Base-by-base conservation (phyloP, 1,284 basidiomycete species). In the Irpex lacteus region DNA sequence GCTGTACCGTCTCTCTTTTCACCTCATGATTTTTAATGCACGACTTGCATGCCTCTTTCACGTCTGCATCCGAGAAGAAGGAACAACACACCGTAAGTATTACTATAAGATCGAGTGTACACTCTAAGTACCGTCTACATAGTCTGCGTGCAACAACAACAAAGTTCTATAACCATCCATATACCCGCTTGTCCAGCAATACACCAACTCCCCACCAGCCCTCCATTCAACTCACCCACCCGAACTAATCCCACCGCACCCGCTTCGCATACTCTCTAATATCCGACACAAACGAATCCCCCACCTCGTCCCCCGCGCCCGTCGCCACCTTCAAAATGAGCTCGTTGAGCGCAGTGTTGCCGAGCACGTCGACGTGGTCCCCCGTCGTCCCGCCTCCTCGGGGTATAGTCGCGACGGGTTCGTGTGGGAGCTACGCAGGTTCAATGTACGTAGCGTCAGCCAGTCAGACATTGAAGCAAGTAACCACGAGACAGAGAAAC, bases 311-410 rank as follows among this genome's bases (percentile, higher is more conserved):
- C 11, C 85, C 88, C 6, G 79, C 85, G 0, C 95, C 95, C 3
- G 92, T 90, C 26, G 89, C 95, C 13, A 96, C 88, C 74, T 95
- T 91, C 32, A 98, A 77, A 56, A 99, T 86, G n/a, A 97, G 89
- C 73, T 96, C 91, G 74, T 98, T 99, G 62, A 98, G 75, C 6
- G 87, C 84, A 0, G 88, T 90, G 19, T 94, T 91, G 2, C 98
- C 97, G 18, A 99, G 83, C 64, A 99, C 91, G 77, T 99, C 97
- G 40, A 99, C 90, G 71, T 98, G 96, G 73, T 96, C 94, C 58
- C 89, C 88, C 0, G 95, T 96, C 67, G 91, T 91, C 6, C 95
- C 91, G 0, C 97, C 98, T 47, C 97, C 97, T 49, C 97, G 85
- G 3, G 85, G 97, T 74, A 85, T 94, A 63, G 79, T 85, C 9